These are phyloP conservation scores for Boletus reticulatus DNA, from an alignment of 768 basidiomycete species.

Conservation along the genomic window DNA sequence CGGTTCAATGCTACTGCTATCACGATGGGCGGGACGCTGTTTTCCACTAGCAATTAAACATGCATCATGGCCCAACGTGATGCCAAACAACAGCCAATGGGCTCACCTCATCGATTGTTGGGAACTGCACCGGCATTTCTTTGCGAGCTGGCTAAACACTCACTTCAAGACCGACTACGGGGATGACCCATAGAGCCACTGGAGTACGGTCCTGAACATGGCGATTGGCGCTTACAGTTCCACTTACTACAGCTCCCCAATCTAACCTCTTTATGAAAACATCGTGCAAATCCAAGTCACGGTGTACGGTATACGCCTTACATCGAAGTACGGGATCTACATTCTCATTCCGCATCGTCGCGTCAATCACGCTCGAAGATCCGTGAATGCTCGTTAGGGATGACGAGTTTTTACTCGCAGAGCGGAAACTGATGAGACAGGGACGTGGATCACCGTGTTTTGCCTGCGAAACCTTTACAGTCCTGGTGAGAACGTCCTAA, in stretches of 20 bases:
- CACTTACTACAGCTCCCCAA: not conserved
- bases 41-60: not conserved
- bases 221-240: constrained; percentile 13
- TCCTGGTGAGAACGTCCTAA: no score
- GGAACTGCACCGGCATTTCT: not conserved
- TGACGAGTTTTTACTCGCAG: not conserved
- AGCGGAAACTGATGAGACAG: not conserved
- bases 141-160: not conserved
- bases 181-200: no score
- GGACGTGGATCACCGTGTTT: no score
- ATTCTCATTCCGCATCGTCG: no score
- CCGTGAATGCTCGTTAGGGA: constrained; percentile 5
- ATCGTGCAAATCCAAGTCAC: not conserved
- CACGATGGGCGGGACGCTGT: constrained; percentile 6
- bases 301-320: not conserved
- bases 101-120: not conserved
- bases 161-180: fast-evolving
- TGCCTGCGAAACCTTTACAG: no score
- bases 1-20: constrained; percentile 11
- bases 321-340: no score
- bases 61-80: no score
- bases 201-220: no score
- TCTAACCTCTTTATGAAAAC: no score
- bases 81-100: constrained; percentile 8
- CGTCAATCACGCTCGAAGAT: not conserved